Percentiles rank a stretch among this genome's conserved stretches.
These are phyloP conservation scores for Solanum corneliomulleri DNA, from an alignment of 257 asterid genomes.

Conservation along the genomic window DNA sequence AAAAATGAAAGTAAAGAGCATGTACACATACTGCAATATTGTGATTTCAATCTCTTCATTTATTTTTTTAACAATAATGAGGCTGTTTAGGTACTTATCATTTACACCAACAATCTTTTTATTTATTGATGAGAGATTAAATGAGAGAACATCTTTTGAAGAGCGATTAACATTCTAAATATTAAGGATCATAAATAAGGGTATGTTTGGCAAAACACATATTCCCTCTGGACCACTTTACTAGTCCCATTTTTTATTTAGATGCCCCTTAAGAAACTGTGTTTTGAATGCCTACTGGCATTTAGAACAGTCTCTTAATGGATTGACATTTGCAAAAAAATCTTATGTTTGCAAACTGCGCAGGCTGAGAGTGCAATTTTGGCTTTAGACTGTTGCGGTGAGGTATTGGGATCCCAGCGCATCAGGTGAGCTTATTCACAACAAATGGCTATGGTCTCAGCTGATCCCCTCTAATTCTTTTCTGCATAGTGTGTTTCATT, in stretches of 20 bases:
- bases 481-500: background rate
- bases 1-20: background rate
- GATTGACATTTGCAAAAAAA: background rate
- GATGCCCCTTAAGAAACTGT: background rate
- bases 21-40: background rate
- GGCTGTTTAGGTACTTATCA: background rate
- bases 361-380: slow-evolving; percentile 90
- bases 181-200: background rate
- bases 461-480: background rate
- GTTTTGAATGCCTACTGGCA: background rate
- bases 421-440: slow-evolving; percentile 40
- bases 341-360: background rate
- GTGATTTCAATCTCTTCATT: background rate
- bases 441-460: background rate
- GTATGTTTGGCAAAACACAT: background rate
- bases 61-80: background rate
- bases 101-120: background rate
- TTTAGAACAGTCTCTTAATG: background rate
- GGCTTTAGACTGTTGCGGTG: slow-evolving; percentile 89
- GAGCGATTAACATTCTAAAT: background rate
- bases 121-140: background rate
- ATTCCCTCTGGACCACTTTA: background rate
- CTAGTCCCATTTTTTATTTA: background rate
- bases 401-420: slow-evolving; percentile 70
- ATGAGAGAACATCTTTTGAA: background rate